Base-by-base conservation (phyloP, 1,284 basidiomycete species). In the Leccinum glutinopallens region DNA sequence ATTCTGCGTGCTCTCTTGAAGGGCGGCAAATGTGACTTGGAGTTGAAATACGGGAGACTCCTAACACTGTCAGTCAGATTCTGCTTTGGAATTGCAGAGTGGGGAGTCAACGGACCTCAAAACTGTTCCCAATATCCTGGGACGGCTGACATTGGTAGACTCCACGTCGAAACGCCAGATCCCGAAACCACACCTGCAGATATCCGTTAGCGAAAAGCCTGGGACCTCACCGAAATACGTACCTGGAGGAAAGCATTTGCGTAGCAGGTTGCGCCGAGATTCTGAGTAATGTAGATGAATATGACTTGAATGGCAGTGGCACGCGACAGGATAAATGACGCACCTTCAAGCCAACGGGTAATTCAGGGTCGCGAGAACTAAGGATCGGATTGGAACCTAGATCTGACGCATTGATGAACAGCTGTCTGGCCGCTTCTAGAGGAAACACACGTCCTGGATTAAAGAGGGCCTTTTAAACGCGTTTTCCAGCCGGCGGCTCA, bases 241-340 rank as follows among this genome's bases (percentile, higher is more conserved):
- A 90, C 91, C 80, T 97, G 95, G 53, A 97, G 81, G 68, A 92
- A 96, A 5, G 94, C 93, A 76, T 97, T 97, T 60, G 93, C 94
- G 69, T 96, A 96, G 73, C 94, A 95, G 4, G 95, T 97, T 13
- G 95, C 95, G 13, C 95, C 95, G 17, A 97, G 85, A 74, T 97
- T 97, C 89, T 94, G 69, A 17, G 3, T 39, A 29, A 9, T 7
- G 60, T 5, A 15, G 9, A 46, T 35, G 13, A 25, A n/a, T 4
- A 59, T 37, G 7, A 29, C 35, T 58, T 55, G 33, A n/a, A 41
- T 25, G 13, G 39, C 19, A 7, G 59, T 15, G 2, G 7, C 35
- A 51, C 19, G 55, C 10, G 25, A 63, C 37, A 53, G 17, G 17
- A 49, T 46, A 29, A 33, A 19, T 17, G 58, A 67, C 77, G 13